A percentile compares a stretch with the other conserved stretches of the same genome.
phyloP scores from a whole-genome alignment of 192 early-diverging fungal species.

The Podila minutissima region DNA sequence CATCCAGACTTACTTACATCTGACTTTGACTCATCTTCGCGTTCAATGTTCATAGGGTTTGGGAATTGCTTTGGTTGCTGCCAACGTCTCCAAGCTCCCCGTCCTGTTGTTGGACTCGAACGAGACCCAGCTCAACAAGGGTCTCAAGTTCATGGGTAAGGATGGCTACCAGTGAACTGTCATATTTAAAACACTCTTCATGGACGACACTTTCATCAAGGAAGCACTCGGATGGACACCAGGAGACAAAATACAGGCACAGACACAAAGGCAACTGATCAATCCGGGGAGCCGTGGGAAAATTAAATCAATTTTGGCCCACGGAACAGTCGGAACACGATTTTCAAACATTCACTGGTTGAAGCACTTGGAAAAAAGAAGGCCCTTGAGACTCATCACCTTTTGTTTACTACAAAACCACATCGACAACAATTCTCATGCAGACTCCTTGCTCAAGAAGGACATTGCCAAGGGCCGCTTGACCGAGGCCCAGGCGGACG shows the following conservation, averaged over 20 bases:
- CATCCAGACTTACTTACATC: neutral
- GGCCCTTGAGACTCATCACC: no score
- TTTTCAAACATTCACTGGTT: neutral
- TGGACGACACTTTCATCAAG: neutral
- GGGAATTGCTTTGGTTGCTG: constrained; percentile 92
- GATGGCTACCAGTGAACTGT: neutral
- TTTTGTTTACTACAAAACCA: neutral
- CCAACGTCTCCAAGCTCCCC: constrained; percentile 80
- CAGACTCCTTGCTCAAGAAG: constrained; percentile 87
- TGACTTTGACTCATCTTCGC: constrained; percentile 18
- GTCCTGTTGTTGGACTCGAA: constrained; percentile 87
- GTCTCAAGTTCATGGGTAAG: constrained; percentile 83
- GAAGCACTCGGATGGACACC: neutral
- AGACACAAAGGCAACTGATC: neutral
- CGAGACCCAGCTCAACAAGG: constrained; percentile 79
- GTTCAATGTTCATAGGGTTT: constrained; percentile 59
- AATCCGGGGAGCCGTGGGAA: constrained; percentile 9
- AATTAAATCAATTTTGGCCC: neutral
- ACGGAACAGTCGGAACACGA: neutral
- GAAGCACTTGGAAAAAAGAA: neutral
- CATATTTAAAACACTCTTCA: neutral
- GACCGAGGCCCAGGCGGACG: constrained; percentile 77
- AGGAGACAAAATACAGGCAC: neutral
- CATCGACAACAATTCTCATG: neutral
- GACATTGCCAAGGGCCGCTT: constrained; percentile 90